Evolutionary conservation across 2,329 filamentous ascomycete genomes (phyloP).

Genomic region (Ophiostoma sp.): DNA sequence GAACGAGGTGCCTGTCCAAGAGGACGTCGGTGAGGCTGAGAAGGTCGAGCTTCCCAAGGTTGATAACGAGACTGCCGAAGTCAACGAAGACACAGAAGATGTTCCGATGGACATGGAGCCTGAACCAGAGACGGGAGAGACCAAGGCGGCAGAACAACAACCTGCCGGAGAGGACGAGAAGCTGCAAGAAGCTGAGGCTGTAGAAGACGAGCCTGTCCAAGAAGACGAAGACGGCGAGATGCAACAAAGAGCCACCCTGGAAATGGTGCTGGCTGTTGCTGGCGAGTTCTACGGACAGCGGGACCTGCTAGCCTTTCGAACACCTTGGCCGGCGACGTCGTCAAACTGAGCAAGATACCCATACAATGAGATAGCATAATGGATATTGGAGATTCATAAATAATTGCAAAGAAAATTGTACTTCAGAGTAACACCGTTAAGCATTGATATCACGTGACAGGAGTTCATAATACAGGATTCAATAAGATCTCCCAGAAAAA

Average conservation of each 20-base stretch:
- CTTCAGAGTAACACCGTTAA: neutral
- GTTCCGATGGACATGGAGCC: constrained; percentile 29
- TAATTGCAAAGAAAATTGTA: no score
- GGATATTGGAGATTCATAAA: neutral
- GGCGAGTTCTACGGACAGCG: constrained; percentile 89
- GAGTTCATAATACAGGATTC: neutral
- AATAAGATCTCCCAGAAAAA: neutral
- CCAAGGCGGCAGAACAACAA: constrained; percentile 34
- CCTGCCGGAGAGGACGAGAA: constrained; percentile 23
- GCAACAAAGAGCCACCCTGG: constrained; percentile 70
- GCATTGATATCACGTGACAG: neutral
- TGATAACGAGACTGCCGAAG: neutral
- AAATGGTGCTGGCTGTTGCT: constrained; percentile 87
- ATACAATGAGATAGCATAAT: neutral
- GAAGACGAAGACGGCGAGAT: constrained; percentile 42
- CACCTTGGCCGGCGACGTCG: constrained; percentile 45
- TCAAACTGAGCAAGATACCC: constrained; percentile 5
- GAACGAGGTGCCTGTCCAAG: constrained; percentile 33
- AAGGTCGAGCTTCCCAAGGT: neutral
- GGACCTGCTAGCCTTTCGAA: constrained; percentile 76
- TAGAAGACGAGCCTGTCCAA: constrained; percentile 17
- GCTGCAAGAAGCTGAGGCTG: constrained; percentile 23
- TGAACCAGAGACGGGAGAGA: constrained; percentile 15
- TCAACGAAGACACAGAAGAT: constrained; percentile 13
- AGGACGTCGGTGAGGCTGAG: neutral